A percentile compares a stretch with the other conserved stretches of the same genome.
phyloP scores from a whole-genome alignment of 169 alveolate species.

The Perkinsus marinus region DNA sequence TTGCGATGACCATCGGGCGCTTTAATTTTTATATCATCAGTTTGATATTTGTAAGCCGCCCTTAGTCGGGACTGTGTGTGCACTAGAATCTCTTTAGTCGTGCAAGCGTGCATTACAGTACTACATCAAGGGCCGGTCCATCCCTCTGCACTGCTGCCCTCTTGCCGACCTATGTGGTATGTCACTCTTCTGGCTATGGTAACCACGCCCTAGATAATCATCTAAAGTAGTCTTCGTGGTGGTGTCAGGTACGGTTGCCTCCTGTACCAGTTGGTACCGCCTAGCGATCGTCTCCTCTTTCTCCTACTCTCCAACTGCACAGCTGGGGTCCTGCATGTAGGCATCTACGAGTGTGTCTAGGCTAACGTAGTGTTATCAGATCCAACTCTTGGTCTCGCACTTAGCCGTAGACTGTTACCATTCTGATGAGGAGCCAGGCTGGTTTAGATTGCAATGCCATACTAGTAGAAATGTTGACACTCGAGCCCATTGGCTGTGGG shows the following conservation, averaged over 20 bases:
- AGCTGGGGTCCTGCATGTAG: not conserved
- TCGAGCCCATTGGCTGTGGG: not conserved
- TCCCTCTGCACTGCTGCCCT: not conserved
- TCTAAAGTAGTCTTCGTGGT: too few relatives aligned
- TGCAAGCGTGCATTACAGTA: not conserved
- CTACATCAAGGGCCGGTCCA: not conserved
- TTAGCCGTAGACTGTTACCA: not conserved
- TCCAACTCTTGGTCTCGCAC: not conserved
- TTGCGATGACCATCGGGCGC: not conserved
- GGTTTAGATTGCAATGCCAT: not conserved
- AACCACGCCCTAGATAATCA: too few relatives aligned
- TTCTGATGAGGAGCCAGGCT: not conserved
- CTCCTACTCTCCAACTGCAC: not conserved
- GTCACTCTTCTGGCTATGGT: not conserved
- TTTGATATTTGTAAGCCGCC: not conserved
- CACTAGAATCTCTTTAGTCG: not conserved
- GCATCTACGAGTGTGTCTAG: not conserved
- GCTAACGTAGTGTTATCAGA: not conserved
- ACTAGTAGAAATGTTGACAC: not conserved
- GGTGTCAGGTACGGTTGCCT: not conserved
- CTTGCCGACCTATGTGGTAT: not conserved
- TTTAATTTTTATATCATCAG: not conserved
- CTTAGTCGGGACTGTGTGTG: too few relatives aligned
- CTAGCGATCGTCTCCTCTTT: not conserved
- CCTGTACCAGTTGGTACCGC: not conserved